Evolutionary conservation across 768 basidiomycete genomes (phyloP).

Genomic region (Pisolithus sp.): DNA sequence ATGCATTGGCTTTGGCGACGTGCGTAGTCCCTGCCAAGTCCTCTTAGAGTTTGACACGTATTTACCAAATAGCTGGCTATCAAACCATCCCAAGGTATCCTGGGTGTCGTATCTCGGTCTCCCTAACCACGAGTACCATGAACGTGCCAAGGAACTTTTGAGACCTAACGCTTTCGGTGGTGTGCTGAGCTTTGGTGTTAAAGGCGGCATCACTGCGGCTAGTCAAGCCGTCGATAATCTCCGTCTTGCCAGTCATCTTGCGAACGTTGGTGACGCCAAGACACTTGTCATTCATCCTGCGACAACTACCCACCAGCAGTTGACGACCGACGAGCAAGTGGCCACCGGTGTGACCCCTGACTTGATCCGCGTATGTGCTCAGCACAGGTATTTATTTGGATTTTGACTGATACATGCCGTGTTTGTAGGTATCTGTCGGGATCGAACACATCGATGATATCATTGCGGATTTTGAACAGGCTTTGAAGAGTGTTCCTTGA

Average conservation of each 20-base stretch:
- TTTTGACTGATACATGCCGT: background rate
- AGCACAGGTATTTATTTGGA: background rate
- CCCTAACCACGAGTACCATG: slow-evolving; percentile 51
- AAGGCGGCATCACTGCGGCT: slow-evolving; percentile 46
- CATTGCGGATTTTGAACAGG: slow-evolving; percentile 40
- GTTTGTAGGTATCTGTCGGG: slow-evolving; percentile 34
- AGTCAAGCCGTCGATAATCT: slow-evolving; percentile 64
- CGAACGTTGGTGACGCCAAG: slow-evolving; percentile 66
- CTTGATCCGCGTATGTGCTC: slow-evolving; percentile 43
- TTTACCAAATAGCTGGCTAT: slow-evolving; percentile 41
- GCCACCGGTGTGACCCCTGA: slow-evolving; percentile 48
- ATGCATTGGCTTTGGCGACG: slow-evolving; percentile 47
- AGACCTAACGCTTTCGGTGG: slow-evolving; percentile 56
- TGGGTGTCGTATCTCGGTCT: slow-evolving; percentile 83
- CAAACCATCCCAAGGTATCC: slow-evolving; percentile 55
- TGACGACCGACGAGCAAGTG: slow-evolving; percentile 41
- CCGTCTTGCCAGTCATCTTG: slow-evolving; percentile 63
- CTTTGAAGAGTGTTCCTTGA: slow-evolving; percentile 22
- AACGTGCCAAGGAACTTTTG: slow-evolving; percentile 49
- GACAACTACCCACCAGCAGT: slow-evolving; percentile 55
- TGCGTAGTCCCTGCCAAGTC: slow-evolving; percentile 10
- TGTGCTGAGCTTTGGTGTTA: slow-evolving; percentile 72
- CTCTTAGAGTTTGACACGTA: too few relatives aligned
- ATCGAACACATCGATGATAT: slow-evolving; percentile 42
- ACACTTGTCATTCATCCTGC: slow-evolving; percentile 57